Evolutionary conservation across 768 basidiomycete genomes (phyloP).

Genomic region (Leucosporidium yakuticum): DNA sequence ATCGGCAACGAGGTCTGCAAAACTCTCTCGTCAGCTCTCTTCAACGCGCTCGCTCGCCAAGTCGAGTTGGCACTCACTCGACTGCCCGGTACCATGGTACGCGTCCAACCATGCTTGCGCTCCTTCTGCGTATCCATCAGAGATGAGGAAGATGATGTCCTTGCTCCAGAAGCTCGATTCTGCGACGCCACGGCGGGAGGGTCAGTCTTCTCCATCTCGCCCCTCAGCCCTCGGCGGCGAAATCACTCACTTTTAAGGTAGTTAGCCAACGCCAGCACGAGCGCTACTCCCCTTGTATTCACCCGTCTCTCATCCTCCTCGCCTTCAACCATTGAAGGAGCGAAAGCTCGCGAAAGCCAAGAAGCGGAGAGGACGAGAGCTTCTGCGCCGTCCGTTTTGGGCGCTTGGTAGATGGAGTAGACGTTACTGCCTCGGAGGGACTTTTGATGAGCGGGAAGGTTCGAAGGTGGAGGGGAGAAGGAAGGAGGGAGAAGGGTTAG

Average conservation of each 20-base stretch:
- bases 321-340: background rate
- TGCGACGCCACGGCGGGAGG: constrained; percentile 40
- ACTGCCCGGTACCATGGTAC: constrained; percentile 66
- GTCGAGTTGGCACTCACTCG: constrained; percentile 50
- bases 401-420: constrained; percentile 73
- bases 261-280: constrained; percentile 72
- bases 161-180: constrained; percentile 83
- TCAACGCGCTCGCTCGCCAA: background rate
- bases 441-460: constrained; percentile 44
- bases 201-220: background rate
- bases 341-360: constrained; percentile 59
- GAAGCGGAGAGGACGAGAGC: constrained; percentile 87
- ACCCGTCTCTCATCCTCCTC: constrained; percentile 37
- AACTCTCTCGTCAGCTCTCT: background rate
- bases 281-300: constrained; percentile 81
- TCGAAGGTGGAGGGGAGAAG: background rate
- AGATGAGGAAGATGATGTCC: constrained; percentile 81
- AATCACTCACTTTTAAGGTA: constrained; percentile 67
- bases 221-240: background rate
- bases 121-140: constrained; percentile 81
- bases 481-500: background rate
- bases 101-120: constrained; percentile 85
- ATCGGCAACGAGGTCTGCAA: constrained; percentile 61
- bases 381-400: constrained; percentile 87
- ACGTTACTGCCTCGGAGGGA: constrained; percentile 63